Evolutionary conservation across 768 basidiomycete genomes (phyloP), one percentile per base, ranked within the genome.

Genomic region (Leccinum aurantiacum): DNA sequence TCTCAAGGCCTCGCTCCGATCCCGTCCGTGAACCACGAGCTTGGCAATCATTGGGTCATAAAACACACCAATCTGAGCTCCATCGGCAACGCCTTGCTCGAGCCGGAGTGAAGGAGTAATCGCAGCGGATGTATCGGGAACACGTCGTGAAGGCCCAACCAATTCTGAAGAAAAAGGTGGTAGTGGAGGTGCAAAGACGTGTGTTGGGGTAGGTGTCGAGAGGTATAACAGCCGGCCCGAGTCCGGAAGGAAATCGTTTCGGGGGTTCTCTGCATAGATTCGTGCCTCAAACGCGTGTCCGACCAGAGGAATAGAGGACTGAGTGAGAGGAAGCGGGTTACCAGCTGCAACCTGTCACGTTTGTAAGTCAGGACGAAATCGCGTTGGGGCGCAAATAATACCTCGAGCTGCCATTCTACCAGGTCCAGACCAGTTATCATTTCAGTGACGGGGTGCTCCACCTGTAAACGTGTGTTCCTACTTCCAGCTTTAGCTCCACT

Each of bases 271-370:
- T 3, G 95, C 95, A 69, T 98, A 97, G 61, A 98, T 95, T 19
- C 95, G 86, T 7, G 93, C 93, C 75, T 96, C 95, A 65, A 96
- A 96, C 0, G 94, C 91, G 64, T 96, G 95, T 6, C 95, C 95
- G 0, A 91, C 86, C 54, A 94, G 87, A 2, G 91, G 93, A 57
- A 98, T 89, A 15, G 86, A 77, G 0, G 83, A 80, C 72, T 97
- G 95, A 1, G 75, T 67, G 29, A 96, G 80, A 10, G 93, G 91
- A 29, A 98, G 81, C 0, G 86, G 81, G 71, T 96, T 96, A 0
- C 95, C 93, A 15, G 90, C 89, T 13, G 95, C 94, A 38, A 96
- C 89, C 88, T 91, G 51, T 19, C 10, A 38, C 2, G 11, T 11
- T 4, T 9, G 10, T 69, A 25, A 59, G 54, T 19, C 14, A 33